Base-by-base conservation (phyloP, 108 stramenopile genomes). In the Craspedostauros australis region DNA sequence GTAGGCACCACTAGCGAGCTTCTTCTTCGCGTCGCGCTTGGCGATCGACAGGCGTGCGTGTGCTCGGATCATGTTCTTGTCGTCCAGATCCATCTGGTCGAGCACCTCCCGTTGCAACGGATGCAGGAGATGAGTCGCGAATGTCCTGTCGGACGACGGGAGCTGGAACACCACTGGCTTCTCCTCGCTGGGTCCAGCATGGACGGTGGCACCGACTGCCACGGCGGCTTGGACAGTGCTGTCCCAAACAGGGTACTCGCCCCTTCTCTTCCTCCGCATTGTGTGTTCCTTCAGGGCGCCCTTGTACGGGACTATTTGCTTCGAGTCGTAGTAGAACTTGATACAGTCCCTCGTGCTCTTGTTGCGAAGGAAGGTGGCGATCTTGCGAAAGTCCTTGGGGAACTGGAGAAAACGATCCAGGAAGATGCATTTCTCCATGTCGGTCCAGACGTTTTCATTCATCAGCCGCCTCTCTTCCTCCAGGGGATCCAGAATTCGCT, bases 391-490 rank as follows among this genome's bases (percentile, higher is more conserved):
- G 54, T 96, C 94, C 57, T 98, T 98, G 4, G 96, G 95, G 68
- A 93, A 94, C 46, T 96, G 94, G 36, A 98, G 63, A 57, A 98
- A 98, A 22, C 95, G 69, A 63, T 97, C 96, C 16, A 98, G 64
- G 45, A 96, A 98, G 16, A 98, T 96, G 69, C 93, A 93, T 55
- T 97, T 98, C 70, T 98, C 98, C 74, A 96, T 82, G 66, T 98
- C 98, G 29, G 92, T 86, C 98, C 98, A 98, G 7, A 78, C 36
- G 31, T 83, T 83, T 0, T 50, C 56, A 15, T 69, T 32, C 16
- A 32, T 22, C 12, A 44, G 51, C 29, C 80, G 69, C 43, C 69
- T 50, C 31, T 76, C 80, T 23, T 84, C 81, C 26, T 41, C 59
- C 15, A 75, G 5, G 26, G 72, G 75, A 38, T 85, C 81, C 22